Percentiles rank a stretch among this genome's conserved stretches.
phyloP scores from a whole-genome alignment of 2,329 filamentous ascomycete genomes.

The Clonostachys byssicola region DNA sequence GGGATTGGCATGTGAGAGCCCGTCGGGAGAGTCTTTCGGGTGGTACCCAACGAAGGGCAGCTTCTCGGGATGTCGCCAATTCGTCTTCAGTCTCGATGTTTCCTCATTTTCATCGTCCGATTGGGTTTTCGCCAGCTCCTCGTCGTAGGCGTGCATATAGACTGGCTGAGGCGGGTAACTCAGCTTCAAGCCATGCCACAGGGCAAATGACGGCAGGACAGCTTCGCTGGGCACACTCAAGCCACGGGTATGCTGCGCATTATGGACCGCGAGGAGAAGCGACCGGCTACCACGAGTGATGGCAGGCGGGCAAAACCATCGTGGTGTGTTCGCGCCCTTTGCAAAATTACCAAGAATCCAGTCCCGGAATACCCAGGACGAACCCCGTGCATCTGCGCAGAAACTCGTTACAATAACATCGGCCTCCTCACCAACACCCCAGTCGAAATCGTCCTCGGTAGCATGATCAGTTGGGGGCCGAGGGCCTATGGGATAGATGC shows the following conservation, averaged over 20 bases:
- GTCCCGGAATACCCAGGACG: conserved; percentile 21
- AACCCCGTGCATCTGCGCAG: conserved; percentile 18
- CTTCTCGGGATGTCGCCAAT: conserved; percentile 1
- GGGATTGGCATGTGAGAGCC: conserved; percentile 14
- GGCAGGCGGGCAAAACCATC: conserved; percentile 28
- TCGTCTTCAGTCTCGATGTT: neutral
- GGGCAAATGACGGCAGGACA: conserved; percentile 25
- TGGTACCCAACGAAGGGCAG: conserved; percentile 20
- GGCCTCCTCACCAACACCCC: conserved; percentile 26
- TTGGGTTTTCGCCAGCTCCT: conserved; percentile 6
- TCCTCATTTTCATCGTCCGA: conserved; percentile 9
- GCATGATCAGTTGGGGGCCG: conserved; percentile 13
- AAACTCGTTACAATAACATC: conserved; percentile 20
- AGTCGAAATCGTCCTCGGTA: conserved; percentile 16
- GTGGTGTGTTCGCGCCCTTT: conserved; percentile 13
- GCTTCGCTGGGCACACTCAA: conserved; percentile 25
- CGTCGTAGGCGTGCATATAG: conserved; percentile 15
- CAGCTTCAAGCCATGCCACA: conserved; percentile 31
- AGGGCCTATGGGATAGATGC: conserved; percentile 20
- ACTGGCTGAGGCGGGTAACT: conserved; percentile 26
- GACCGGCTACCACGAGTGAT: conserved; percentile 22
- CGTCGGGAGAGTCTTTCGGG: conserved; percentile 14
- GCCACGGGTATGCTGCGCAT: conserved; percentile 19
- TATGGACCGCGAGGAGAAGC: conserved; percentile 23
- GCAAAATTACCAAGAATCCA: conserved; percentile 20